phyloP scores from a whole-genome alignment of 371 early-diverging fungal species.

The Mortierella sp. region DNA sequence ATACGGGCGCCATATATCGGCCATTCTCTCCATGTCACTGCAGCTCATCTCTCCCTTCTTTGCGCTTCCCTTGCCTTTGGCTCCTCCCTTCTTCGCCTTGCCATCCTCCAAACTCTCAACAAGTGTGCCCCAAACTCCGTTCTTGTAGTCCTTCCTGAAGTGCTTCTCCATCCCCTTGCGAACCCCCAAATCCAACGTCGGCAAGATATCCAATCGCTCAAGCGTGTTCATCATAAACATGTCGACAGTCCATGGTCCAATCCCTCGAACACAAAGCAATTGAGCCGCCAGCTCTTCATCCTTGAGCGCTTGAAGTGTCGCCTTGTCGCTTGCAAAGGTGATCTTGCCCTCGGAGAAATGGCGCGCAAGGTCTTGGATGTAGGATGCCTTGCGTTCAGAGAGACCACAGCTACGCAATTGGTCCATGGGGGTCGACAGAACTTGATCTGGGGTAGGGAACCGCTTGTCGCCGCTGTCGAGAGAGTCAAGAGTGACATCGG shows the following conservation, averaged over 20 bases:
- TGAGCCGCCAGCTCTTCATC: constrained; percentile 64
- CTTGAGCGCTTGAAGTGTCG: constrained; percentile 54
- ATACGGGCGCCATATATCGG: constrained; percentile 71
- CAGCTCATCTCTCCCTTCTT: constrained; percentile 62
- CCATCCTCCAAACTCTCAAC: constrained; percentile 22
- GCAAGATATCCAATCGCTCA: constrained; percentile 72
- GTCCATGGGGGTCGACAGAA: constrained; percentile 49
- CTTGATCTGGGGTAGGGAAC: constrained; percentile 62
- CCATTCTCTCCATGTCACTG: constrained; percentile 63
- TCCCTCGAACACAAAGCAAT: constrained; percentile 69
- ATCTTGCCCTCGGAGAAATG: constrained; percentile 66
- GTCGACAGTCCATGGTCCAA: constrained; percentile 78
- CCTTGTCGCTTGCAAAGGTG: constrained; percentile 49
- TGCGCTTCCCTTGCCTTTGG: constrained; percentile 61
- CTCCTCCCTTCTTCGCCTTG: constrained; percentile 39
- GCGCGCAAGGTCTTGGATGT: constrained; percentile 66
- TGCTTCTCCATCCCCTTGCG: constrained; percentile 73
- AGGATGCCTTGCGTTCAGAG: constrained; percentile 71
- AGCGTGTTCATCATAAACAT: constrained; percentile 80
- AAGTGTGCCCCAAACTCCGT: constrained; percentile 43
- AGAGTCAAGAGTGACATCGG: constrained; percentile 37
- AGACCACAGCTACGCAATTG: constrained; percentile 63
- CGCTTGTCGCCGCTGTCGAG: constrained; percentile 56
- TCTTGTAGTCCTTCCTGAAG: constrained; percentile 58
- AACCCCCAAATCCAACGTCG: constrained; percentile 73